Evolutionary conservation across 2,329 filamentous ascomycete species (phyloP), one percentile per base, ranked within the genome.

Genomic region (Hymenoscyphus infarciens): DNA sequence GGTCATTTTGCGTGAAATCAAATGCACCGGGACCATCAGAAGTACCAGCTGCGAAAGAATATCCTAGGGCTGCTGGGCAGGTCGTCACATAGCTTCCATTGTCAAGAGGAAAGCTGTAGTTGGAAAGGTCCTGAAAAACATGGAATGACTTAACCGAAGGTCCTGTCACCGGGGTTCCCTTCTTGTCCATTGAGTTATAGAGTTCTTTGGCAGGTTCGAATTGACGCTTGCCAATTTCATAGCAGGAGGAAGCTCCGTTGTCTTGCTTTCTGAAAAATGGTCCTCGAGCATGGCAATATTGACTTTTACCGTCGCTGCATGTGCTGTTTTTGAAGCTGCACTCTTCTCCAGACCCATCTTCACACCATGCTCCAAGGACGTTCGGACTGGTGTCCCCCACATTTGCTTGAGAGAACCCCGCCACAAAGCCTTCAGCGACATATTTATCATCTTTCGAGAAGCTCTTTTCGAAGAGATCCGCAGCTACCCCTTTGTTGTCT

Each of bases 401-500:
- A 67, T 89, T 97, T 11, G 93, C 86, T 74, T 97, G 94, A 0
- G 91, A 95, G 75, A 97, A 98, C 4, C 92, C 94, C 2, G 93
- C 92, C 1, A 97, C 90, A 69, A 96, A 97, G 10, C 82, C 83
- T 1, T 85, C 79, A 0, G 84, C 82, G 38, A 87, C 86, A 19
- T 78, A 80, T 1, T 79, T 72, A 19, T 85, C 80, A n/a, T 75
- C 76, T 2, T 39, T 22, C 15, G 77, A 74, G 57, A 89, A 81
- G 59, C 84, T 87, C 67, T 89, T 83, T 74, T 98, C 94, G 60
- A 97, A 88, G 13, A 97, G 79, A 73, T 89, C 89, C 0, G 93
- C 90, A 1, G 94, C 93, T 6, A 97, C 91, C 13, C 94, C 94
- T 77, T 98, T 98, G 79, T 98, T 98, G 75, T 98, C 94, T n/a